Evolutionary conservation across 306 rosid genomes (phyloP).

Genomic region (Glycyrrhiza uralensis): DNA sequence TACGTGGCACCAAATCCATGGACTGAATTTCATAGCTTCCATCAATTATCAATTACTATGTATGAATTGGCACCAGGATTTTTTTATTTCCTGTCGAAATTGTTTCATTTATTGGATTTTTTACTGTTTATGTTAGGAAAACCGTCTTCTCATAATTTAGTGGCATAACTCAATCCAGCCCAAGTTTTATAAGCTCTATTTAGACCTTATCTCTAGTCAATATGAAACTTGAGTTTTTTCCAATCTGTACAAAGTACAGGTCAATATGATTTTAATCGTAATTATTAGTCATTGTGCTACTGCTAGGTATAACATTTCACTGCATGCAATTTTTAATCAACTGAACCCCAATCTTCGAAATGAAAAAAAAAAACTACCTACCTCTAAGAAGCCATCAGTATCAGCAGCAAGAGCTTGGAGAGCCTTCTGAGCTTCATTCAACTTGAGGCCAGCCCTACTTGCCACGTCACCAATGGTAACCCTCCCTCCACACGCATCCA

Average conservation of each 20-base stretch:
- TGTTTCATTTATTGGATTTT: too few species aligned
- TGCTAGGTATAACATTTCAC: not conserved
- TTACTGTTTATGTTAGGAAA: too few species aligned
- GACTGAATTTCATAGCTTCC: not conserved
- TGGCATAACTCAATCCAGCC: too few species aligned
- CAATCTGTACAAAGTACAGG: too few species aligned
- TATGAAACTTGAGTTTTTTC: too few species aligned
- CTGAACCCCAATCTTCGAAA: constrained; percentile 1
- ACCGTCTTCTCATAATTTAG: too few species aligned
- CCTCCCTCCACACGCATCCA: constrained; percentile 76
- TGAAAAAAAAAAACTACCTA: not conserved
- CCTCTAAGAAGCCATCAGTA: constrained; percentile 88
- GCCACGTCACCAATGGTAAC: constrained; percentile 92
- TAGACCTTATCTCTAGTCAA: too few species aligned
- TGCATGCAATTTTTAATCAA: not conserved
- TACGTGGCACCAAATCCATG: not conserved
- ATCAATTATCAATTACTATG: too few species aligned
- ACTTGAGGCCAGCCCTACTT: constrained; percentile 76
- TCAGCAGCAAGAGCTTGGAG: constrained; percentile 91
- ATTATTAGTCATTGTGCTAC: not conserved
- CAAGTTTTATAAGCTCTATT: too few species aligned
- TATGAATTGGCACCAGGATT: too few species aligned
- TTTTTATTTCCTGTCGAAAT: too few species aligned
- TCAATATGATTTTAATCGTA: too few species aligned
- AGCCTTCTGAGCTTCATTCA: constrained; percentile 85